Base-by-base conservation (phyloP, 2,329 filamentous ascomycete species). In the Alternaria solani region DNA sequence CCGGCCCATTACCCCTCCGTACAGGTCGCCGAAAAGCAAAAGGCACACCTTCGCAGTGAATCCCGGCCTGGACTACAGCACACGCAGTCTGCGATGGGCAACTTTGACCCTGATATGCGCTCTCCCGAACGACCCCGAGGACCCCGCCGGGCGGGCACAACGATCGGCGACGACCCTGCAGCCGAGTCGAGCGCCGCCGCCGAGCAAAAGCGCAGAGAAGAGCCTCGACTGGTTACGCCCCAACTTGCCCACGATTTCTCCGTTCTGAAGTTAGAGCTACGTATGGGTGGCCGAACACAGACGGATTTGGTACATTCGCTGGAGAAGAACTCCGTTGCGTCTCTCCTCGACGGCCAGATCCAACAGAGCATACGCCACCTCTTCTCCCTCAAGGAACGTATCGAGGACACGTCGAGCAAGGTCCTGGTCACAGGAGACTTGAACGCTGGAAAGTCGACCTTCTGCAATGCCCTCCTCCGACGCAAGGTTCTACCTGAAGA, bases 401-500 rank as follows among this genome's bases (percentile, higher is more conserved):
- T 99, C 64, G 95, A 98, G 76, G 95, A 99, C 78, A 98, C 93
- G 0, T 92, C 94, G 5, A 98, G 94, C 80, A 99, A 99, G 78
- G 95, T 99, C 1, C 81, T 99, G 59, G 89, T 99, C 18, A 99
- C 95, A 0, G 95, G 95, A 73, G 95, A 99, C 76, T 81, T 99
- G 55, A 99, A 99, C 75, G 94, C 95, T 8, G 95, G 95, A 74
- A 99, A 99, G 77, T 99, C 95, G 4, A 99, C 95, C 1, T 99
- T 99, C 72, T 99, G 95, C 82, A 99, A 99, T 79, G 95, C 95
- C n/a, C 83, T 99, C 2, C 81, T 99, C 41, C 90, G 95, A 62
- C 88, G 94, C 63, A 98, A 98, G 79, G 87, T 99, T 28, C 81
- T 99, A 4, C 95, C 95, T 0, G 95, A 98, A 79, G 95, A 99